Base-by-base conservation (phyloP, 1,139 yeast genomes). In the Cylindricascospora bacillispora region DNA sequence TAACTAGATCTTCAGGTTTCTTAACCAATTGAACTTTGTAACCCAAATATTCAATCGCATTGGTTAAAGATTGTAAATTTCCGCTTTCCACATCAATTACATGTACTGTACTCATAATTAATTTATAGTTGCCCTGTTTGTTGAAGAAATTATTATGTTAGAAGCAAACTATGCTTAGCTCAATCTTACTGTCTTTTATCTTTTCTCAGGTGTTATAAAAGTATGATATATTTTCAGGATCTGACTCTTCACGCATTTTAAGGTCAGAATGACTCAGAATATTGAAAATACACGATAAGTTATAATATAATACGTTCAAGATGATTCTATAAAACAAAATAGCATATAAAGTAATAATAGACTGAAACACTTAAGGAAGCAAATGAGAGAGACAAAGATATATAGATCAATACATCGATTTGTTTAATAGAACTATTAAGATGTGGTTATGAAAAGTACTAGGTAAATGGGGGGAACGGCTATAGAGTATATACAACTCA, bases 71-170 rank as follows among this genome's bases (percentile, higher is more conserved):
- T 49, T 82, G 92, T 35, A 89, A 61, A 51, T 89, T 89, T 4
- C 98, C 98, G 52, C 94, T 81, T 51, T 83, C 85, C n/a, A 86
- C 92, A 49, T 92, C 97, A 32, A 89, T 77, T 27, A 89, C 73
- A 54, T 81, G 75, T 13, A 83, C 89, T 4, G 56, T 31, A 4
- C 40, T 18, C 47, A 45, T 43, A 20, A n/a, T 26, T 26, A 17
- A 12, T 13, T 15, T n/a, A n/a, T n/a, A n/a, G n/a, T n/a, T n/a
- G 14, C 20, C 7, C 6, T 25, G 12, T 6, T 12, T 4, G 6
- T 17, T n/a, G 17, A 11, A n/a, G 11, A 25, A 7, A 10, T 5
- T n/a, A 16, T 13, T 11, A 14, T 15, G 9, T 11, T 13, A 14
- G 18, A 24, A 7, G 15, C 12, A 21, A 21, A 10, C 4, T 18